Percentiles rank a stretch among this genome's conserved stretches.
These are phyloP conservation scores for Beauveria pseudobassiana DNA, from an alignment of 2,329 filamentous ascomycete species.

Conservation along the genomic window DNA sequence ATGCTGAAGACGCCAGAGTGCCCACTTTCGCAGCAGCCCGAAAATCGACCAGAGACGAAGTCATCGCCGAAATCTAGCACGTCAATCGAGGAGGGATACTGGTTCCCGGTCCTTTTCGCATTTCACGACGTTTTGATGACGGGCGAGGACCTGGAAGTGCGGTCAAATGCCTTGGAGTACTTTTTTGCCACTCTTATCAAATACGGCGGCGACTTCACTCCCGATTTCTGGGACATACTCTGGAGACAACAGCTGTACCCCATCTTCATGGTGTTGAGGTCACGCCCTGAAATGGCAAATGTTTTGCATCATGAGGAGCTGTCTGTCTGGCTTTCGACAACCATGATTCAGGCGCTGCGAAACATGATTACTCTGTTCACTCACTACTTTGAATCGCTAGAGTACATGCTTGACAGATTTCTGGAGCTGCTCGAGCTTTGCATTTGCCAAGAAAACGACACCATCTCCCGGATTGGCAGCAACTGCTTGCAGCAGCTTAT, in stretches of 20 bases:
- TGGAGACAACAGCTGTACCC: slow-evolving; percentile 96
- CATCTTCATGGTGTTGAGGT: slow-evolving; percentile 96
- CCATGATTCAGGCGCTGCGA: slow-evolving; percentile 95
- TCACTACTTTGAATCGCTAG: slow-evolving; percentile 91
- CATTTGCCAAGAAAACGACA: slow-evolving; percentile 99
- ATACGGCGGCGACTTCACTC: slow-evolving; percentile 84
- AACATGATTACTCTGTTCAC: slow-evolving; percentile 99
- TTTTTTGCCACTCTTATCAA: slow-evolving; percentile 89
- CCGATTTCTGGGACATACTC: slow-evolving; percentile 96
- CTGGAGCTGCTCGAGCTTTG: slow-evolving; percentile 88
- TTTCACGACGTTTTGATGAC: slow-evolving; percentile 99
- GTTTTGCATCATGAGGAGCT: slow-evolving; percentile 93
- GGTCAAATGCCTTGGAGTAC: slow-evolving; percentile 84
- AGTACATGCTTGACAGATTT: slow-evolving; percentile 98
- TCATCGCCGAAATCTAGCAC: slow-evolving; percentile 60
- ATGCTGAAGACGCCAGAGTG: slow-evolving; percentile 97
- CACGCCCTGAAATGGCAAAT: slow-evolving; percentile 92
- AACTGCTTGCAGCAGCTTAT: slow-evolving; percentile 97
- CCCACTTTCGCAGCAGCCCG: slow-evolving; percentile 64
- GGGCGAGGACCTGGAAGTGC: slow-evolving; percentile 93
- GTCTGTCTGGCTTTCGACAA: slow-evolving; percentile 97
- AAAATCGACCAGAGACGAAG: slow-evolving; percentile 23
- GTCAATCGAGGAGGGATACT: slow-evolving; percentile 92
- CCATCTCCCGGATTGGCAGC: slow-evolving; percentile 93
- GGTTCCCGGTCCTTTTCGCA: slow-evolving; percentile 96